Evolutionary conservation across 106 monocot genomes (phyloP).

Genomic region (Narthecium ossifragum): DNA sequence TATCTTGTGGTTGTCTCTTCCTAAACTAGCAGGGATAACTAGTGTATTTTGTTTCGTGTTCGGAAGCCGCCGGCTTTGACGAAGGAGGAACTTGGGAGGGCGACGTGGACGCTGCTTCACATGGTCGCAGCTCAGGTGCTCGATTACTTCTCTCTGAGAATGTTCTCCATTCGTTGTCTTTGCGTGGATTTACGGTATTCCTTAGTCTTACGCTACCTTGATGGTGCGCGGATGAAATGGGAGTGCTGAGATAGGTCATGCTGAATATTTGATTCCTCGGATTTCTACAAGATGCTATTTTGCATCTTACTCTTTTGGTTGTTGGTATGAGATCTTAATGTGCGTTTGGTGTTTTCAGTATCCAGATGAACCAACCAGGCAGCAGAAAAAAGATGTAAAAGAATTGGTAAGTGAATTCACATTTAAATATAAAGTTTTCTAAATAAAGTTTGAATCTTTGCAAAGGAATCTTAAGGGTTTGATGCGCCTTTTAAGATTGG

Average conservation of each 20-base stretch:
- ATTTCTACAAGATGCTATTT: no score
- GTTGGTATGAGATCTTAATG: no score
- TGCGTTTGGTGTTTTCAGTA: conserved; percentile 45
- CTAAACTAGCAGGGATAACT: background rate
- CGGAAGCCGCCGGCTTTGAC: conserved; percentile 25
- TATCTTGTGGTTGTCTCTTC: background rate
- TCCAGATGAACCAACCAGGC: conserved; percentile 80
- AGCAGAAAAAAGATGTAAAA: conserved; percentile 78
- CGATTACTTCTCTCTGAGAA: conserved; percentile 33
- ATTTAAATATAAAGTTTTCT: no score
- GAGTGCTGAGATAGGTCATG: no score
- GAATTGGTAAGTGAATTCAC: conserved; percentile 84
- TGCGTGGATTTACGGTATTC: no score
- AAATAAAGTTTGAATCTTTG: no score
- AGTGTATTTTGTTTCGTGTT: background rate
- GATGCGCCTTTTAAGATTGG: no score
- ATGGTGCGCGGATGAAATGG: no score
- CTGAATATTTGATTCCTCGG: no score
- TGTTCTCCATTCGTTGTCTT: background rate
- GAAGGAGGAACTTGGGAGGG: conserved; percentile 87
- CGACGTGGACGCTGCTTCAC: conserved; percentile 87
- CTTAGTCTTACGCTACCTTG: no score
- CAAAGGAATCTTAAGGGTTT: no score
- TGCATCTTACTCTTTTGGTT: no score
- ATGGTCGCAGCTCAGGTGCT: conserved; percentile 72